Conservation (phyloP, 2,329 filamentous ascomycete genomes). For the Calonectria pteridis region DNA sequence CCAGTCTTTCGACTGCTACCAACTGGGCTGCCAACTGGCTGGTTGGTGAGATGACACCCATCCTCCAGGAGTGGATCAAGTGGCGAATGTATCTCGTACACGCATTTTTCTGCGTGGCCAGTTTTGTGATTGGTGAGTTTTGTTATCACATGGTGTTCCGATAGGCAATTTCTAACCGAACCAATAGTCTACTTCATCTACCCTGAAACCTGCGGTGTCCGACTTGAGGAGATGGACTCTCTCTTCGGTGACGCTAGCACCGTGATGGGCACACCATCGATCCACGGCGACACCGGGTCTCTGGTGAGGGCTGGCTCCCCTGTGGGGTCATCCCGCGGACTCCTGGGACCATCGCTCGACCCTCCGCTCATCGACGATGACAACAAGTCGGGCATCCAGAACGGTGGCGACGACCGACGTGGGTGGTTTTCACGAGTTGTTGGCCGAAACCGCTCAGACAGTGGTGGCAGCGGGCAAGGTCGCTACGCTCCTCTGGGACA, state of each 20-base stretch:
- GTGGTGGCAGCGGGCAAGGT: slow-evolving; percentile 55
- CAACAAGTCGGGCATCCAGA: slow-evolving; percentile 56
- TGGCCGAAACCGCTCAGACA: slow-evolving; percentile 54
- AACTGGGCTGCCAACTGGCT: slow-evolving; percentile 99
- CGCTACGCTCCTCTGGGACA: slow-evolving; percentile 58
- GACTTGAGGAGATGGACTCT: slow-evolving; percentile 95
- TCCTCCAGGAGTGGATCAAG: slow-evolving; percentile 90
- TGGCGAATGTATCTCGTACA: slow-evolving; percentile 97
- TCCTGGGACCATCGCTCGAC: slow-evolving; percentile 77
- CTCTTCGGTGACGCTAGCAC: slow-evolving; percentile 95
- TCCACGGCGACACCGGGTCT: slow-evolving; percentile 84
- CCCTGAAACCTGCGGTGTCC: slow-evolving; percentile 94
- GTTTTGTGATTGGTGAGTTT: slow-evolving; percentile 94
- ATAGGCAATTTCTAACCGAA: slow-evolving; percentile 20
- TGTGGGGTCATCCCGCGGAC: slow-evolving; percentile 77
- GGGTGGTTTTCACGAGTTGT: slow-evolving; percentile 63
- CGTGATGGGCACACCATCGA: slow-evolving; percentile 80
- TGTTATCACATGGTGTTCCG: slow-evolving; percentile 33
- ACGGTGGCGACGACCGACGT: slow-evolving; percentile 54
- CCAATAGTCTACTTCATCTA: slow-evolving; percentile 94
- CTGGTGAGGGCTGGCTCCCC: slow-evolving; percentile 81
- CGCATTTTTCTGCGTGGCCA: slow-evolving; percentile 95
- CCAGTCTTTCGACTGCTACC: slow-evolving; percentile 93
- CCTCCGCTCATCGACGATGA: slow-evolving; percentile 74
- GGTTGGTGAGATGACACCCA: slow-evolving; percentile 93